Evolutionary conservation across 1,284 basidiomycete genomes (phyloP), one percentile per base, ranked within the genome.

Genomic region (Irpex sp.): DNA sequence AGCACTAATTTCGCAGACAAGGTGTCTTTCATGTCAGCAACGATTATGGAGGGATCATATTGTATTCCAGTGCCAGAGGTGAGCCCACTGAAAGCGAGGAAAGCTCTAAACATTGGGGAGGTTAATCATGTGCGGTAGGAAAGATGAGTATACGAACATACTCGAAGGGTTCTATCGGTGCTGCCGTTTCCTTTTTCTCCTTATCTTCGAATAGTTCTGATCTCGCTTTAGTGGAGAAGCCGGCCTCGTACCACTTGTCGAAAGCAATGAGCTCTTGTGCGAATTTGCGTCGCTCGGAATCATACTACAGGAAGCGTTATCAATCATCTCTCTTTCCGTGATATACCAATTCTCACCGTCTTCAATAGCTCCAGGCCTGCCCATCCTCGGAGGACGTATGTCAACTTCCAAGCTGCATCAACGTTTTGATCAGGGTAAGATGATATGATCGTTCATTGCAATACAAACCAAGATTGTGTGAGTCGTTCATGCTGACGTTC

Each of bases 401-500:
- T 38, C n/a, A 72, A 44, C 59, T 72, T 72, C 71, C 71, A 72
- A 15, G 60, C 27, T 27, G 27, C 27, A 27, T 4, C 27, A 27
- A 27, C 27, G 27, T 27, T 27, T 27, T 27, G 27, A 27, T 27
- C 27, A 27, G 27, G 27, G 27, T 27, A 4, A 60, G 22, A 11
- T 60, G 3, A 60, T 18, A 60, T 0, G 15, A 60, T 6, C 4
- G 44, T 38, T 9, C 2, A 24, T 18, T 0, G 18, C 32, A 18
- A 74, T 80, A 10, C 58, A 11, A 56, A 90, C 91, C 86, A 15
- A 96, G 85, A 76, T 96, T 96, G 75, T 94, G 94, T 9, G 92
- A 89, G 77, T 96, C 95, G 72, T 92, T 94, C 93, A 96, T 95
- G 76, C 93, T 93, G 1, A 88, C 89, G 74, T 92, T 92, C 89